Percentiles rank a stretch among this genome's conserved stretches.
phyloP scores from a whole-genome alignment of 2,329 filamentous ascomycete species.

The Graphiopsis chlorocephala region DNA sequence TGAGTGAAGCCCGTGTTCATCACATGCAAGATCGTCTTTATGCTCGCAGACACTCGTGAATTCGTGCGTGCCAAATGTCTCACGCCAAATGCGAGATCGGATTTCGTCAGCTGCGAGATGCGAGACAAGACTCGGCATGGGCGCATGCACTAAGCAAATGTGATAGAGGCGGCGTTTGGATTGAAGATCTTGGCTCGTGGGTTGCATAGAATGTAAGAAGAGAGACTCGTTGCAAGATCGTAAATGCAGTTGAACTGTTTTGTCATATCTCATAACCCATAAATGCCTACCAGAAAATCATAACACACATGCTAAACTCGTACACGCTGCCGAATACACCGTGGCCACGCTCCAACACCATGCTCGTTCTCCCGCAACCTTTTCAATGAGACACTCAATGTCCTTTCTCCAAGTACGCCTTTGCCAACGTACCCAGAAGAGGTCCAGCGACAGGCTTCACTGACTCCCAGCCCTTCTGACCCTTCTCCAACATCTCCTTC shows the following conservation, averaged over 20 bases:
- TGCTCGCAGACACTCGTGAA: background rate
- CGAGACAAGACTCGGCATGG: background rate
- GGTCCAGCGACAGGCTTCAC: conserved; percentile 18
- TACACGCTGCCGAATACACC: background rate
- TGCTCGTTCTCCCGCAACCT: background rate
- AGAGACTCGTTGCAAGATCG: background rate
- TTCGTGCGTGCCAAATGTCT: background rate
- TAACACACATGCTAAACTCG: background rate
- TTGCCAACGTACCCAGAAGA: conserved; percentile 10
- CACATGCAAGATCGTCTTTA: conserved; percentile 1
- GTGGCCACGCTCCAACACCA: background rate
- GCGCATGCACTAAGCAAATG: background rate
- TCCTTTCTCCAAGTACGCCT: conserved; percentile 18
- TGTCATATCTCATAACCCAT: background rate
- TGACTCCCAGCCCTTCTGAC: conserved; percentile 17
- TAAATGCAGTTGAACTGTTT: background rate
- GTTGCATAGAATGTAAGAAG: background rate
- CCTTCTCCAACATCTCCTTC: conserved; percentile 17
- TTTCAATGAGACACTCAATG: background rate
- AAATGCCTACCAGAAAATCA: background rate
- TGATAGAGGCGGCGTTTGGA: background rate
- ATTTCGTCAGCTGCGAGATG: background rate
- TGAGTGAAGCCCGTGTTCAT: background rate
- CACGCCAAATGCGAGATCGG: background rate
- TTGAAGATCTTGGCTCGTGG: background rate